Conservation (phyloP, 495 filamentous ascomycete genomes). For the Xylaria bambusicola region DNA sequence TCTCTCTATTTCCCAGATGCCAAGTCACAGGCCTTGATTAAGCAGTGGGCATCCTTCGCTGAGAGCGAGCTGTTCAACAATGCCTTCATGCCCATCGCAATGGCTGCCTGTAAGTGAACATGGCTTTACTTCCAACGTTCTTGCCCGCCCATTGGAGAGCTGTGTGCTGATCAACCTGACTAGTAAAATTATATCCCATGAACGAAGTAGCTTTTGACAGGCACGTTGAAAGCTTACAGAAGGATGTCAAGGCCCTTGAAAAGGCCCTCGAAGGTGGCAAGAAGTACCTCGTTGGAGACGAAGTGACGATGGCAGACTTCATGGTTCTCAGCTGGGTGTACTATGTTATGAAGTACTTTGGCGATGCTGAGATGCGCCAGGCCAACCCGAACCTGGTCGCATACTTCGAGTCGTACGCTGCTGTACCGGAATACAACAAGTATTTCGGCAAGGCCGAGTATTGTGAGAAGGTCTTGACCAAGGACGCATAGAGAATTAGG, state of each 20-base stretch:
- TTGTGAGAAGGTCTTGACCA: conserved; percentile 40
- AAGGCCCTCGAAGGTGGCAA: conserved; percentile 38
- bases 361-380: conserved; percentile 55
- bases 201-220: conserved; percentile 39
- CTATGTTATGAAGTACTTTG: conserved; percentile 42
- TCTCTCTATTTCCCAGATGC: neutral
- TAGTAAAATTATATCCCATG: conserved; percentile 35
- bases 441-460: conserved; percentile 48
- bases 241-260: conserved; percentile 48
- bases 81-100: conserved; percentile 28
- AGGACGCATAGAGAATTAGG: neutral
- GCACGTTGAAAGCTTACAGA: conserved; percentile 30
- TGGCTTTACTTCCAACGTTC: neutral
- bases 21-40: conserved; percentile 49
- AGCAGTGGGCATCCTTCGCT: conserved; percentile 52
- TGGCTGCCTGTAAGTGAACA: conserved; percentile 35
- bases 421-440: conserved; percentile 52
- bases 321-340: conserved; percentile 44
- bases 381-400: conserved; percentile 44
- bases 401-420: conserved; percentile 47
- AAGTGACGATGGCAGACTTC: conserved; percentile 58
- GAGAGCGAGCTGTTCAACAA: conserved; percentile 48
- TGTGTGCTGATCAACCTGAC: conserved; percentile 23
- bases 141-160: neutral
- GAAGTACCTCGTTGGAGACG: conserved; percentile 51